These are phyloP conservation scores for Exophiala dermatitidis DNA, from an alignment of 2,329 filamentous ascomycete genomes.

Conservation along the genomic window DNA sequence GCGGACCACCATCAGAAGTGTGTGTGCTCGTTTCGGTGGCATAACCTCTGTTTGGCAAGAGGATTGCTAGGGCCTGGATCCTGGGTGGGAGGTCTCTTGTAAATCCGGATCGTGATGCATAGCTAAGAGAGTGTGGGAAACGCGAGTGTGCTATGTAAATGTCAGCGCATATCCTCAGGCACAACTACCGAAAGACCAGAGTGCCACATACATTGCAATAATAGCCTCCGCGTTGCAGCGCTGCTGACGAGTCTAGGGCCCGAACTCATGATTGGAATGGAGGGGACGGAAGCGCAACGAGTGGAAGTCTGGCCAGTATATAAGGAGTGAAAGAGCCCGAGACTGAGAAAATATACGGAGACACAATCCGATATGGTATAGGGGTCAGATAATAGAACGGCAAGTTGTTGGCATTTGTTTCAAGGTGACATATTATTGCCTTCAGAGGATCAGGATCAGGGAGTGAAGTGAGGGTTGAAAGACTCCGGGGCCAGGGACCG, in stretches of 20 bases:
- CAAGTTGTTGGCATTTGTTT: slow-evolving; percentile 7
- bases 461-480: background rate
- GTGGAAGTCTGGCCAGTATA: background rate
- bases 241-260: slow-evolving; percentile 27
- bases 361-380: slow-evolving; percentile 8
- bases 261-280: slow-evolving; percentile 22
- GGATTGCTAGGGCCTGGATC: slow-evolving; percentile 51
- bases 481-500: background rate
- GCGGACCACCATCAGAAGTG: slow-evolving; percentile 54
- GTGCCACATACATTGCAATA: slow-evolving; percentile 19
- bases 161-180: slow-evolving; percentile 7
- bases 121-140: slow-evolving; percentile 11
- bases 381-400: slow-evolving; percentile 10
- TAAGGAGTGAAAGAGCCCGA: slow-evolving; percentile 1
- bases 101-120: slow-evolving; percentile 16
- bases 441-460: slow-evolving; percentile 4
- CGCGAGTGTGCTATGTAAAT: slow-evolving; percentile 15
- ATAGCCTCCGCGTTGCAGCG: slow-evolving; percentile 23
- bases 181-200: background rate
- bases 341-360: background rate
- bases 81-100: slow-evolving; percentile 31
- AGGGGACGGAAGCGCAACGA: slow-evolving; percentile 2
- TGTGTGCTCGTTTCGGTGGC: slow-evolving; percentile 52
- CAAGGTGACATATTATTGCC: background rate
- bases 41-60: slow-evolving; percentile 48